A percentile compares a stretch with the other conserved stretches of the same genome.
These are phyloP conservation scores for Vicia faba DNA, from an alignment of 306 rosid genomes.

Conservation along the genomic window DNA sequence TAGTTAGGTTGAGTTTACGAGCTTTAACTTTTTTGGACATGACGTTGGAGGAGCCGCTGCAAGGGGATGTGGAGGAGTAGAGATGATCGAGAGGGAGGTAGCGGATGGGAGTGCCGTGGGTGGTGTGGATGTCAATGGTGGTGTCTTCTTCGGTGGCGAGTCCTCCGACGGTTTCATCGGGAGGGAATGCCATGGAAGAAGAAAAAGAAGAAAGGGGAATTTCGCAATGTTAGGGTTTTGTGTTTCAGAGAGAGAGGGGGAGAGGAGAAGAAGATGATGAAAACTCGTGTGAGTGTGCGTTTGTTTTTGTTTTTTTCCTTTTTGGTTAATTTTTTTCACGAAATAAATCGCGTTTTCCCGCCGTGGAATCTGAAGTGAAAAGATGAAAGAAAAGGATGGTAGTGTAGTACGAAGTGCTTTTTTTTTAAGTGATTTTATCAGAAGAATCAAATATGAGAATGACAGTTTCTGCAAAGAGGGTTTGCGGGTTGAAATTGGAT, in stretches of 20 bases:
- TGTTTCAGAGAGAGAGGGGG: neutral
- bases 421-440: no score
- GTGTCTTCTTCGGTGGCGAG: conserved; percentile 53
- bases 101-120: conserved; percentile 65
- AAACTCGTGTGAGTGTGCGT: neutral
- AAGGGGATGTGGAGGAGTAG: conserved; percentile 88
- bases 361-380: no score
- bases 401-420: no score
- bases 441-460: no score
- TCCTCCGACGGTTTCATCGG: conserved; percentile 21
- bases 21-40: conserved; percentile 97
- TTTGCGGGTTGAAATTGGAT: no score
- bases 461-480: no score
- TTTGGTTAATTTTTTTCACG: no score
- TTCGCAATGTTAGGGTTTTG: conserved; percentile 32
- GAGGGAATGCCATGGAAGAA: conserved; percentile 54
- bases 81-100: conserved; percentile 89
- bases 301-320: no score
- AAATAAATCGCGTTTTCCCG: no score
- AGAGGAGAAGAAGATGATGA: neutral
- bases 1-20: conserved; percentile 48
- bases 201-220: neutral
- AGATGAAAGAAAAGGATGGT: no score
- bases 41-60: conserved; percentile 85
- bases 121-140: conserved; percentile 56